phyloP scores from a whole-genome alignment of 768 basidiomycete species.

The Termitomyces sp. region DNA sequence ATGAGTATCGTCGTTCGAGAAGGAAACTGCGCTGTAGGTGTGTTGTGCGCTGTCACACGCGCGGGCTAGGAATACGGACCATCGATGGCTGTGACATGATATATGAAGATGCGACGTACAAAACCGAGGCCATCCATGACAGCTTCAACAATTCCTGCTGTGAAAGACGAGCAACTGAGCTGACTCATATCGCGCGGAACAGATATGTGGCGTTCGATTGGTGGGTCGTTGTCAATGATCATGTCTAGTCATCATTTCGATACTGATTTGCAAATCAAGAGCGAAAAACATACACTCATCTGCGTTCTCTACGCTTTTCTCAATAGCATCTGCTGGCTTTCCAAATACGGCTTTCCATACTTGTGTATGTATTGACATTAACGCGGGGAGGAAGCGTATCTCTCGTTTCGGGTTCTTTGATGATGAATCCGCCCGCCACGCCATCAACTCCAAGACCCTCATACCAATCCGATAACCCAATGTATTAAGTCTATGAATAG shows the following conservation, averaged over 20 bases:
- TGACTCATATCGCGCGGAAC: slow-evolving; percentile 93
- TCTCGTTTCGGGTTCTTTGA: slow-evolving; percentile 92
- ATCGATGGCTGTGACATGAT: background rate
- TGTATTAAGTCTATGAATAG: slow-evolving; percentile 65
- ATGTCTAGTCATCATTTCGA: slow-evolving; percentile 55
- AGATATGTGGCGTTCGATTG: slow-evolving; percentile 85
- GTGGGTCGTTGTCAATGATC: slow-evolving; percentile 96
- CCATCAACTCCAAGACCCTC: slow-evolving; percentile 81
- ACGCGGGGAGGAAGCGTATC: slow-evolving; percentile 81
- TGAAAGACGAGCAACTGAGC: slow-evolving; percentile 94
- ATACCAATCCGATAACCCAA: slow-evolving; percentile 90
- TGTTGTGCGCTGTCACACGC: slow-evolving; percentile 92
- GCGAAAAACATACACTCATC: slow-evolving; percentile 73
- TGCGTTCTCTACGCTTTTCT: slow-evolving; percentile 92
- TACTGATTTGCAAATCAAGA: background rate
- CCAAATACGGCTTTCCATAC: slow-evolving; percentile 95
- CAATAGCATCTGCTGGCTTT: slow-evolving; percentile 88
- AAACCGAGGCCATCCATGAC: slow-evolving; percentile 92
- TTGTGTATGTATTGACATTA: slow-evolving; percentile 93
- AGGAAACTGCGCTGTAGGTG: slow-evolving; percentile 75
- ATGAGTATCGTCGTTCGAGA: slow-evolving; percentile 94
- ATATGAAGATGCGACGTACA: slow-evolving; percentile 44
- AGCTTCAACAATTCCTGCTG: slow-evolving; percentile 96
- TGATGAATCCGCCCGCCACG: slow-evolving; percentile 70
- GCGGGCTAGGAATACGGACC: slow-evolving; percentile 53